These are phyloP conservation scores for Fusarium sp. DNA, from an alignment of 2,329 filamentous ascomycete genomes.

Conservation along the genomic window DNA sequence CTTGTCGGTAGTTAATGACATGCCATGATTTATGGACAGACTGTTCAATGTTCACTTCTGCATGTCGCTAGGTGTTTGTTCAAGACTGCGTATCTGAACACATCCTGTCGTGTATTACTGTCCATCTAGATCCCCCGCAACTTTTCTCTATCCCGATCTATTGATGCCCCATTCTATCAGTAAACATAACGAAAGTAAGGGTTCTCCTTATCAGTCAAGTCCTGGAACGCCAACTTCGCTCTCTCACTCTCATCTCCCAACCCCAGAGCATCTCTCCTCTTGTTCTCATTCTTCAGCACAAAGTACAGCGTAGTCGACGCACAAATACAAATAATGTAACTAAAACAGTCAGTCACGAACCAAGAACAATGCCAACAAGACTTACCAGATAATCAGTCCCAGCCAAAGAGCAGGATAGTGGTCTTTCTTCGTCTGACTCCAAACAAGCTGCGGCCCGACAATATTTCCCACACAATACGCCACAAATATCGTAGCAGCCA, in stretches of 20 bases:
- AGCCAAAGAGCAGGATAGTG: slow-evolving; percentile 80
- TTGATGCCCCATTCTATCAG: slow-evolving; percentile 4
- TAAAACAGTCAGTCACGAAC: slow-evolving; percentile 42
- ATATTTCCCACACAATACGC: slow-evolving; percentile 82
- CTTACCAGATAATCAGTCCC: slow-evolving; percentile 70
- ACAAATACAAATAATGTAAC: slow-evolving; percentile 74
- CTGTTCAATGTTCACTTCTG: background rate
- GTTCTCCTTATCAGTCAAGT: slow-evolving; percentile 76
- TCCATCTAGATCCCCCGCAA: background rate
- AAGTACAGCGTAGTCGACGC: slow-evolving; percentile 66
- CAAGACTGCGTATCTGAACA: background rate
- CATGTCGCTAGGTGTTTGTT: background rate
- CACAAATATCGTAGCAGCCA: slow-evolving; percentile 78
- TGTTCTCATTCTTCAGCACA: slow-evolving; percentile 69
- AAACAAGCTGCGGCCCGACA: slow-evolving; percentile 77
- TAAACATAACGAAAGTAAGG: slow-evolving; percentile 71
- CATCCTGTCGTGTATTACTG: background rate
- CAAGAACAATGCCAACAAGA: background rate
- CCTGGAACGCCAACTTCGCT: slow-evolving; percentile 72
- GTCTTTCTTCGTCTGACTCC: slow-evolving; percentile 68
- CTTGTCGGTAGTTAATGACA: slow-evolving; percentile 31
- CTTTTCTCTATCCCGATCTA: background rate
- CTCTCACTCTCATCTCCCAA: slow-evolving; percentile 67
- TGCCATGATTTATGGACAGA: slow-evolving; percentile 5
- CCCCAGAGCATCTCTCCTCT: slow-evolving; percentile 56